A percentile compares a stretch with the other conserved stretches of the same genome.
These are phyloP conservation scores for Russula dissimulans DNA, from an alignment of 768 basidiomycete genomes.

Conservation along the genomic window DNA sequence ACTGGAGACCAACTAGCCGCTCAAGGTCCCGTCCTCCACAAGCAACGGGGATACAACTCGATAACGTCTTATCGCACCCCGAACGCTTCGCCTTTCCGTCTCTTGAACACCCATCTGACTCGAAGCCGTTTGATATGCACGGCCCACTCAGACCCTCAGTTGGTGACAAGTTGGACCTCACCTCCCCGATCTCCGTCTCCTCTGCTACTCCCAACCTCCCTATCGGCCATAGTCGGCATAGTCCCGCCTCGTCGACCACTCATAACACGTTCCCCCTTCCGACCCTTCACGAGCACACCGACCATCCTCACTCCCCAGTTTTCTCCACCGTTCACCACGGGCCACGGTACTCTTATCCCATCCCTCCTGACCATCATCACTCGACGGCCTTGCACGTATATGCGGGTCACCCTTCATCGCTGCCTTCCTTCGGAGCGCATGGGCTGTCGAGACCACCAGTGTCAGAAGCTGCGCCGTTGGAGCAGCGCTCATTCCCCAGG, in stretches of 20 bases:
- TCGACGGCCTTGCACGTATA: conserved; percentile 1
- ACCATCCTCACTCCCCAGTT: background rate
- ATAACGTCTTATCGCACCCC: conserved; percentile 21
- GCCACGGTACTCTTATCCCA: conserved; percentile 12
- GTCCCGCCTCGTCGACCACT: conserved; percentile 26
- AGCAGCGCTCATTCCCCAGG: conserved; percentile 58
- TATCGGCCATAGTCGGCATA: conserved; percentile 24
- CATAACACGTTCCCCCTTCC: conserved; percentile 13
- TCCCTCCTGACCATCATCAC: background rate
- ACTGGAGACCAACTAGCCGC: conserved; percentile 75
- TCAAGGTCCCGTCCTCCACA: conserved; percentile 72
- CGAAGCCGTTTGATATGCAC: conserved; percentile 34
- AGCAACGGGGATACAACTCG: conserved; percentile 25
- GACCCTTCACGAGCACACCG: conserved; percentile 15
- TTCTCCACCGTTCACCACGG: background rate
- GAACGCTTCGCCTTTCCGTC: conserved; percentile 20
- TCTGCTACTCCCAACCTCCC: conserved; percentile 22
- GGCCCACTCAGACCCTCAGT: conserved; percentile 30
- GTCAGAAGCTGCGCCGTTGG: conserved; percentile 25
- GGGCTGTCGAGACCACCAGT: conserved; percentile 37
- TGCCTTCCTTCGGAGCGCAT: conserved; percentile 63
- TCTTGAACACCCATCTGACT: conserved; percentile 17
- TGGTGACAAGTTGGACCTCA: conserved; percentile 20
- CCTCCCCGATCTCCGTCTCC: too few relatives aligned
- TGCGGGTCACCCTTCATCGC: conserved; percentile 49